Base-by-base conservation (phyloP, 2,329 filamentous ascomycete species). In the Cucurbitaria berberidis region DNA sequence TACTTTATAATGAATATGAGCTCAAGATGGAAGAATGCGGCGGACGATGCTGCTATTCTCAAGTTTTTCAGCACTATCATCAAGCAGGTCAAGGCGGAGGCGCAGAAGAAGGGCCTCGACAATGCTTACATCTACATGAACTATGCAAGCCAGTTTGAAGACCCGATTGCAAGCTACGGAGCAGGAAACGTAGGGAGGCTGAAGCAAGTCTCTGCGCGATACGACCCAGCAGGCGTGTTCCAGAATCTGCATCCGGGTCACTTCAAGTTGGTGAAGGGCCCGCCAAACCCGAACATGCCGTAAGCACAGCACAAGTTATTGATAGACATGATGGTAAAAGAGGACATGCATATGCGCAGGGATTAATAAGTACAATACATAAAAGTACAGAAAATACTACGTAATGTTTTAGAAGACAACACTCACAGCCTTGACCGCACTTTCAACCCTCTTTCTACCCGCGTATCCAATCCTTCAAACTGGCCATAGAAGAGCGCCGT, bases 121-220 rank as follows among this genome's bases (percentile, higher is more conserved):
- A 62, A 62, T 38, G 58, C 57, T 27, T 67, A 48, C 29, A 38
- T 74, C 6, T 72, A 75, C 49, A 50, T 72, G 44, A 76, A 74
- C 41, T 77, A 76, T 53, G 74, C 73, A 7, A 69, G 63, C 5
- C 48, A 56, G 39, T 75, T 68, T 64, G 73, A 76, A 53, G 63
- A 75, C 36, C 73, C 74, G 7, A 66, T 76, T 21, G 48, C 46
- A 5, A 59, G 64, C 11, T 73, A 75, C 54, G 72, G 75, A 8
- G 50, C 50, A 11, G 61, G 51, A 19, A 72, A 62, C 48, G 63
- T 68, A 44, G 51, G 49, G 36, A 64, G 62, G 16, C 48, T 77
- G 59, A 57, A 60, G 58, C 50, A 45, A 6, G 67, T 72, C 10
- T 72, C 68, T 45, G 63, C 57, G 59, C 64, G 66, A 53, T 76